phyloP scores from a whole-genome alignment of 306 rosid species.

The Pachyrhizus erosus region DNA sequence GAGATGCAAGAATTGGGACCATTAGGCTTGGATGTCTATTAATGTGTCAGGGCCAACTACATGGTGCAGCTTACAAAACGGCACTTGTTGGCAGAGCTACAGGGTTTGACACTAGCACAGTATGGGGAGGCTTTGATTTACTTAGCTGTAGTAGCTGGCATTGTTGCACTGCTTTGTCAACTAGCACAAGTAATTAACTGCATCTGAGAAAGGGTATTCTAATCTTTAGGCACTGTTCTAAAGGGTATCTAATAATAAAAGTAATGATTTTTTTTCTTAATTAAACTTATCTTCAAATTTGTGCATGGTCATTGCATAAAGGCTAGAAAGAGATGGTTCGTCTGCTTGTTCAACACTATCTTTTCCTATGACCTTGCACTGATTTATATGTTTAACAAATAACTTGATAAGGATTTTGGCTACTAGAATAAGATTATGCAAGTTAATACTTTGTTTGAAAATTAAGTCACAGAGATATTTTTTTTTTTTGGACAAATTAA shows the following conservation, averaged over 20 bases:
- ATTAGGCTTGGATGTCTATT: slow-evolving; percentile 25
- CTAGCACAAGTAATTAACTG: slow-evolving; percentile 36
- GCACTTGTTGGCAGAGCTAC: slow-evolving; percentile 32
- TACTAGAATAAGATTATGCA: background rate
- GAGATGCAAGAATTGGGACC: slow-evolving; percentile 38
- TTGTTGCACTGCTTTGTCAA: slow-evolving; percentile 40
- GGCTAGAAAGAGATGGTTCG: slow-evolving; percentile 33
- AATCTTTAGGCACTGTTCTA: background rate
- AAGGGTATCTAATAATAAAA: slow-evolving; percentile 17
- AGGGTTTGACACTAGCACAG: slow-evolving; percentile 25
- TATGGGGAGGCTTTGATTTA: slow-evolving; percentile 20
- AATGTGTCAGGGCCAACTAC: slow-evolving; percentile 34
- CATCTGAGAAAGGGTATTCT: slow-evolving; percentile 17
- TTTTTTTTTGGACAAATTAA: too few species aligned
- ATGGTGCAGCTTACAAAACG: slow-evolving; percentile 25
- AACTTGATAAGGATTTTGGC: slow-evolving; percentile 1
- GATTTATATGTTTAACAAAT: background rate
- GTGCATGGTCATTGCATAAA: background rate
- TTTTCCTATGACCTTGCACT: slow-evolving; percentile 6
- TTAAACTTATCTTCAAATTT: slow-evolving; percentile 22
- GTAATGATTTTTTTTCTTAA: background rate
- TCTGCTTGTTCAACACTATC: slow-evolving; percentile 24
- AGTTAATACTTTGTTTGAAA: background rate
- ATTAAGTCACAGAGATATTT: background rate
- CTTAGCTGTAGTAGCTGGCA: slow-evolving; percentile 34